A percentile compares a stretch with the other conserved stretches of the same genome.
These are phyloP conservation scores for Monosporascus sp. DNA, from an alignment of 2,329 filamentous ascomycete species.

Conservation along the genomic window DNA sequence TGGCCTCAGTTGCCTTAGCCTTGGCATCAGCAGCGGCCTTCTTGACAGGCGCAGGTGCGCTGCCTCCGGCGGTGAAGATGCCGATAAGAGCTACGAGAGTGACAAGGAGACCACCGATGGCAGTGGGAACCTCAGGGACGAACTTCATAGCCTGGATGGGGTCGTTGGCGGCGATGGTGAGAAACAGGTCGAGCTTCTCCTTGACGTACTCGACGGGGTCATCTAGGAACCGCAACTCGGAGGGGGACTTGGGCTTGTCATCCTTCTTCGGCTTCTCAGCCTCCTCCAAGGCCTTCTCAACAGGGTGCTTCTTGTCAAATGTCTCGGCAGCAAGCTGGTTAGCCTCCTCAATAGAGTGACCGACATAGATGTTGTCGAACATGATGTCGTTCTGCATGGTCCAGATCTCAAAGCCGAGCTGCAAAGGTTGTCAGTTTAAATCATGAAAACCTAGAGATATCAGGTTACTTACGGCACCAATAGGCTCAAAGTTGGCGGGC, in stretches of 20 bases:
- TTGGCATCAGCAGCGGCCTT: constrained; percentile 59
- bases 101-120: constrained; percentile 64
- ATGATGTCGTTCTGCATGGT: constrained; percentile 99
- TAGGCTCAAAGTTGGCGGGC: constrained; percentile 94
- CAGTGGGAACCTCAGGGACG: constrained; percentile 85
- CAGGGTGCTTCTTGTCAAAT: constrained; percentile 79
- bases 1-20: constrained; percentile 70
- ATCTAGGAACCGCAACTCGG: constrained; percentile 80
- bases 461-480: constrained; percentile 74
- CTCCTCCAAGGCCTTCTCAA: constrained; percentile 76
- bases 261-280: constrained; percentile 71
- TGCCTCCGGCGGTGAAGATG: constrained; percentile 57
- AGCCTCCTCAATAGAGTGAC: constrained; percentile 91
- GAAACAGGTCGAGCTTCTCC: constrained; percentile 91
- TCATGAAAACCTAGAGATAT: background rate
- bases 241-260: constrained; percentile 61
- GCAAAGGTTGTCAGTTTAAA: constrained; percentile 9
- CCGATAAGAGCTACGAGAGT: constrained; percentile 67
- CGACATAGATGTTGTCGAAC: constrained; percentile 99
- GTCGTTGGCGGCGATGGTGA: constrained; percentile 74
- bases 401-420: constrained; percentile 99
- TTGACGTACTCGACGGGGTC: constrained; percentile 83
- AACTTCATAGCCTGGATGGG: constrained; percentile 80
- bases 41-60: constrained; percentile 67
- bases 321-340: constrained; percentile 83